Evolutionary conservation across 139 green algal species (phyloP).

Genomic region (Chlamydomonas schloesseri): DNA sequence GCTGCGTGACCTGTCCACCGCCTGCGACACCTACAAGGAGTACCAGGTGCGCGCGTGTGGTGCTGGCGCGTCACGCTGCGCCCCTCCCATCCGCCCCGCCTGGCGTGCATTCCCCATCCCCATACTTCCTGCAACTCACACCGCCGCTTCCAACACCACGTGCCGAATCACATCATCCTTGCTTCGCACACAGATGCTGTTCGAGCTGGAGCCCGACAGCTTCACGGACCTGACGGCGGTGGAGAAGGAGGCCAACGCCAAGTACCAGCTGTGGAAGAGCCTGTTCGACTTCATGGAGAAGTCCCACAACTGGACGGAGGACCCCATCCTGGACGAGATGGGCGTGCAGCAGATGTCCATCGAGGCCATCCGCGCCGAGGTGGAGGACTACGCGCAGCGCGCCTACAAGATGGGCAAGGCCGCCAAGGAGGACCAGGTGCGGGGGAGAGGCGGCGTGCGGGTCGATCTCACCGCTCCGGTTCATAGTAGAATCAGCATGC

Average conservation of each 20-base stretch:
- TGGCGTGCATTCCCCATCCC: too few relatives aligned
- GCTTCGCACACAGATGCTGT: conserved; percentile 67
- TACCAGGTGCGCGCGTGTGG: conserved; percentile 41
- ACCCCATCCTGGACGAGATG: conserved; percentile 71
- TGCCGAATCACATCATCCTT: too few relatives aligned
- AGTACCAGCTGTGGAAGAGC: conserved; percentile 76
- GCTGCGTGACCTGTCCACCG: conserved; percentile 30
- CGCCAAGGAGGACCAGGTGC: conserved; percentile 68
- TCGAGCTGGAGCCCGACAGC: conserved; percentile 68
- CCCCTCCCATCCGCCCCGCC: too few relatives aligned
- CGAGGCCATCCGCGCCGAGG: conserved; percentile 69
- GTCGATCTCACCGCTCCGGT: too few relatives aligned
- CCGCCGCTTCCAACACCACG: too few relatives aligned
- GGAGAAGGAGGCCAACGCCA: conserved; percentile 70
- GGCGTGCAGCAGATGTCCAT: conserved; percentile 63
- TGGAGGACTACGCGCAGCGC: conserved; percentile 72
- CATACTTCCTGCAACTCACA: too few relatives aligned
- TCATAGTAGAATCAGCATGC: too few relatives aligned
- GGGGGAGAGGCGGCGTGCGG: neutral
- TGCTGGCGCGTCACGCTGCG: neutral
- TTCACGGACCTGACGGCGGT: conserved; percentile 64
- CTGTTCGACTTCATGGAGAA: conserved; percentile 78
- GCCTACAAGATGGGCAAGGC: conserved; percentile 81
- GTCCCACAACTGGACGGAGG: conserved; percentile 74
- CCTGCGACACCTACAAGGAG: conserved; percentile 57